Evolutionary conservation across 768 basidiomycete genomes (phyloP), one percentile per base, ranked within the genome.

Genomic region (Lyophyllum semitale): DNA sequence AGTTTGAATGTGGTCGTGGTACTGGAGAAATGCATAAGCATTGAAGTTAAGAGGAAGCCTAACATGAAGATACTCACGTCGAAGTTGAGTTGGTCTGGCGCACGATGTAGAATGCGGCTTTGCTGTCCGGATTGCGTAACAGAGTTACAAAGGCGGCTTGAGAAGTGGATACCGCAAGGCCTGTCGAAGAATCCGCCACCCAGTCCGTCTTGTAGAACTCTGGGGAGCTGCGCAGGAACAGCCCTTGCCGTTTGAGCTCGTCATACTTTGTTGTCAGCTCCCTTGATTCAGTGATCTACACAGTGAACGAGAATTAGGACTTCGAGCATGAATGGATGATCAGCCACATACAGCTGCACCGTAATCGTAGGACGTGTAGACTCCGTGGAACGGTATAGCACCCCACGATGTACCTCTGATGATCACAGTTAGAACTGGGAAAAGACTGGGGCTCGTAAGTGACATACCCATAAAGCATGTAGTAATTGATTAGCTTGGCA

Each of bases 391-490:
- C 1, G 92, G 88, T 40, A 93, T 74, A 9, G 79, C 88, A 37
- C 89, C 92, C 90, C 91, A 94, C 12, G 88, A 91, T 0, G 92
- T 93, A 22, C 92, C 91, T 8, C 91, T 91, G 54, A 47, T 46
- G 41, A 46, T 4, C n/a, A 8, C 12, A 38, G 17, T 45, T 15
- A n/a, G 44, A 23, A 20, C 12, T 32, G 44, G 23, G 27, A 23
- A 41, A 49, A 33, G 33, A 12, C 1, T 29, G 13, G 2, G 23
- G 32, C 9, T n/a, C 55, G 3, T 23, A 38, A 53, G n/a, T 3
- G 43, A 23, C 72, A 56, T 66, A 88, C 88, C 88, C 91, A 61
- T 84, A 91, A 51, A 91, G 60, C 93, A 94, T 93, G 69, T 94
- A 94, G 58, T 89, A 90, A 62, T 83, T 91, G 55, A 93, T 84